Percentiles rank a stretch among this genome's conserved stretches.
These are phyloP conservation scores for Ilex paraguariensis DNA, from an alignment of 305 asterid species.

Conservation along the genomic window DNA sequence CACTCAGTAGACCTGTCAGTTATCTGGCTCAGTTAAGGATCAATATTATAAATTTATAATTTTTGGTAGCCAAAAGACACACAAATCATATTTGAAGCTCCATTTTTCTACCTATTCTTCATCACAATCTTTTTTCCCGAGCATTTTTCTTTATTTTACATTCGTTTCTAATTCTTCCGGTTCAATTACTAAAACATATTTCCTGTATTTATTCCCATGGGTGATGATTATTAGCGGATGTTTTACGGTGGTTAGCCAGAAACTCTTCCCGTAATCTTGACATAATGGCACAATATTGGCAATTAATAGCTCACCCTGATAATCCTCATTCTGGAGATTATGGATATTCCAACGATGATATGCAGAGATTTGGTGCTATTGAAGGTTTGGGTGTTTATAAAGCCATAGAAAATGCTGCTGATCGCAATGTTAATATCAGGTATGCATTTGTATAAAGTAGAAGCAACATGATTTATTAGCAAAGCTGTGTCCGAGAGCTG, in stretches of 20 bases:
- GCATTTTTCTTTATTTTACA: neutral
- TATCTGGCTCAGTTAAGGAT: too few relatives aligned
- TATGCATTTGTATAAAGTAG: constrained; percentile 10
- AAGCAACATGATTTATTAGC: neutral
- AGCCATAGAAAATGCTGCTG: constrained; percentile 61
- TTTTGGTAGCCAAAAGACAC: neutral
- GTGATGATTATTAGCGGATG: constrained; percentile 55
- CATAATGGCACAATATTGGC: constrained; percentile 90
- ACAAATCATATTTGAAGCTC: too few relatives aligned
- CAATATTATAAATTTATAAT: neutral
- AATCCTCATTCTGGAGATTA: constrained; percentile 85
- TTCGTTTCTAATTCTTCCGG: neutral
- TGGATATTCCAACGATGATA: constrained; percentile 62
- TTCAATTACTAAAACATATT: neutral
- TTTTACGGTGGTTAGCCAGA: constrained; percentile 83
- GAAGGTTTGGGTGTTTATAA: constrained; percentile 57
- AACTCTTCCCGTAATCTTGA: constrained; percentile 69
- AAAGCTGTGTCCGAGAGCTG: too few relatives aligned
- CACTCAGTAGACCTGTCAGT: too few relatives aligned
- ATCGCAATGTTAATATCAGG: constrained; percentile 61
- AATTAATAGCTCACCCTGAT: constrained; percentile 50
- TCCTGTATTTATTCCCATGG: neutral
- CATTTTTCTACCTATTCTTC: neutral
- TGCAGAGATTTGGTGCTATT: constrained; percentile 65
- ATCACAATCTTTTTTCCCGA: neutral